These are phyloP conservation scores for Rickenella mellea DNA, from an alignment of 768 basidiomycete genomes.

Conservation along the genomic window DNA sequence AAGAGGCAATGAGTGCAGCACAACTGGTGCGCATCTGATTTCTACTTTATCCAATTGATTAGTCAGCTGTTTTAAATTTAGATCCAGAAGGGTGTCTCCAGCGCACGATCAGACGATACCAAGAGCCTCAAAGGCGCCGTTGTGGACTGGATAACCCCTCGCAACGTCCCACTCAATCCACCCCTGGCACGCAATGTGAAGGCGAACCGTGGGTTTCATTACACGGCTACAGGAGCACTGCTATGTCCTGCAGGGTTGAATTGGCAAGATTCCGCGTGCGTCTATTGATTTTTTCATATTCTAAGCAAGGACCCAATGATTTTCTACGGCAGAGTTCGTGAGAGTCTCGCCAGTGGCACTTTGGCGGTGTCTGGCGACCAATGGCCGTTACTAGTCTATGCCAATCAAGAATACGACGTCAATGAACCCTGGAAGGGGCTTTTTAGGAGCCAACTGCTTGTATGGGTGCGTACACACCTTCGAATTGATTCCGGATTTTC, in stretches of 20 bases:
- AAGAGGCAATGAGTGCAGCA: too few relatives aligned
- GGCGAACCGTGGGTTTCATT: constrained; percentile 2
- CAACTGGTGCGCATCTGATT: too few relatives aligned
- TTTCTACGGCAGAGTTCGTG: constrained; percentile 3
- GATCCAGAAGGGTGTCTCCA: too few relatives aligned
- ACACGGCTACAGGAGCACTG: constrained; percentile 2
- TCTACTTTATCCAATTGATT: background rate
- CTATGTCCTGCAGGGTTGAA: constrained; percentile 8
- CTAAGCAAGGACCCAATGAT: too few relatives aligned
- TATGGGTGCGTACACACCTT: constrained; percentile 8
- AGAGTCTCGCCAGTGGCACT: constrained; percentile 12
- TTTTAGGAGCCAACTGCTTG: constrained; percentile 12
- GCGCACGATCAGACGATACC: too few relatives aligned
- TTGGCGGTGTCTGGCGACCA: constrained; percentile 13
- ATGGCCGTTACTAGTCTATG: constrained; percentile 18
- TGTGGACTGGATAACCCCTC: too few relatives aligned
- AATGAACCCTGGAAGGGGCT: constrained; percentile 20
- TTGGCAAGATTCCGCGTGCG: constrained; percentile 5
- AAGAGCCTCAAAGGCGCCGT: too few relatives aligned
- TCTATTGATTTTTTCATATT: background rate
- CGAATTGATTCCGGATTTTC: too few relatives aligned
- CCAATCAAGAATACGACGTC: constrained; percentile 10
- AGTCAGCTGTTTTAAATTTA: too few relatives aligned
- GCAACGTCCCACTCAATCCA: too few relatives aligned
- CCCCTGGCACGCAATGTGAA: too few relatives aligned